Evolutionary conservation across 2,329 filamentous ascomycete species (phyloP), one percentile per base, ranked within the genome.

Genomic region (Neofusicoccum sp.): DNA sequence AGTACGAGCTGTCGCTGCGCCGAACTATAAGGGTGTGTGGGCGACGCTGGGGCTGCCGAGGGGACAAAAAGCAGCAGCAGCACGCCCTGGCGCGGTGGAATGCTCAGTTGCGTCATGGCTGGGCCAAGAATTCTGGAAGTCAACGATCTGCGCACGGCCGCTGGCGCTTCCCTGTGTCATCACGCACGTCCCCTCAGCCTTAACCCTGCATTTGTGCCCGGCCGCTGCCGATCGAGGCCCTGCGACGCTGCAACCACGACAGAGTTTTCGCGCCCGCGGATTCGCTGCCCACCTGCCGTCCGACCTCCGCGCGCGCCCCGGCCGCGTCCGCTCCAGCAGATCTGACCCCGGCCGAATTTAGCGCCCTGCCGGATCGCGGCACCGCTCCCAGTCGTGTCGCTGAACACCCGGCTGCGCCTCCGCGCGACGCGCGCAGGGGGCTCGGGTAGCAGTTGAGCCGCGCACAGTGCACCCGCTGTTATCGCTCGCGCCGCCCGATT

Each of bases 301-400:
- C 11, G 30, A 9, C 44, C 49, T 54, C 26, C 49, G 49, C 34
- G 34, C 82, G 89, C 61, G 84, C 86, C 53, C 79, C 89, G 59
- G 85, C 86, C 65, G 89, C 89, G 86, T 86, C 87, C 41, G 85
- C 89, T 63, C 86, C 83, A 66, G 85, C 88, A 69, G 85, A 89
- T 75, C 78, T 89, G 36, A 82, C 89, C 72, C 73, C 82, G 16
- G 84, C 86, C 70, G 88, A 84, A 75, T 89, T 89, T 67, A 85
- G 89, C 66, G 88, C 86, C 20, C 73, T n/a, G 45, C 24, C 51
- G 51, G 51, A 30, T 31, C 51, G 38, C 51, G 51, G 51, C 51
- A 56, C 4, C 51, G 38, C 38, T 24, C 38, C 9, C 51, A 9
- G 28, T 6, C 24, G 4, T 9, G 12, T 54, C 49, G 49, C 49